A percentile compares a stretch with the other conserved stretches of the same genome.
phyloP scores from a whole-genome alignment of 164 flowering plant genomes.

The Annona cherimola region DNA sequence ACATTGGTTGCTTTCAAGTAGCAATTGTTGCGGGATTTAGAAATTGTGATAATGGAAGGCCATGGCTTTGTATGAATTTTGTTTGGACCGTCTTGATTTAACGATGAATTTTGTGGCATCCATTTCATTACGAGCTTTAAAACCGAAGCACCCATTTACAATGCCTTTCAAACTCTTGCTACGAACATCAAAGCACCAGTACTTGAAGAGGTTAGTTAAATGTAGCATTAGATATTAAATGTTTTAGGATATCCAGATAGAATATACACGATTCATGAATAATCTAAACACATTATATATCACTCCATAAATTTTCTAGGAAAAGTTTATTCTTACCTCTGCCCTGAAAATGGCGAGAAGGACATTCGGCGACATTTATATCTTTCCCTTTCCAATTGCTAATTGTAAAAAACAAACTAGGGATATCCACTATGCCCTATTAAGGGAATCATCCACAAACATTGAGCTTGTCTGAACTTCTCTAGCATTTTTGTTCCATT shows the following conservation, averaged over 20 bases:
- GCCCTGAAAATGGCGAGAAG: slow-evolving; percentile 83
- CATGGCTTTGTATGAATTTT: too few species aligned
- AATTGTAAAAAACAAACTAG: slow-evolving; percentile 88
- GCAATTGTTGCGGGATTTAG: too few species aligned
- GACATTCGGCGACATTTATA: slow-evolving; percentile 78
- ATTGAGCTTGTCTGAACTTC: slow-evolving; percentile 84
- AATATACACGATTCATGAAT: neutral
- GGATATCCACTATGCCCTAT: slow-evolving; percentile 97
- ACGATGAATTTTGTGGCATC: neutral
- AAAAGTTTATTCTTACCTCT: slow-evolving; percentile 40
- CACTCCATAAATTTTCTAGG: neutral
- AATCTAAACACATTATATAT: neutral
- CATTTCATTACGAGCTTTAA: too few species aligned
- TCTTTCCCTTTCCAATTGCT: slow-evolving; percentile 58
- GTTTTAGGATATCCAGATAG: too few species aligned
- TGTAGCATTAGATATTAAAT: too few species aligned
- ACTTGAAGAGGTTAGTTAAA: too few species aligned
- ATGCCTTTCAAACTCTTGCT: too few species aligned
- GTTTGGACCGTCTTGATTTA: too few species aligned
- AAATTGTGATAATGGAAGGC: too few species aligned
- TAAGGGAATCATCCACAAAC: slow-evolving; percentile 97
- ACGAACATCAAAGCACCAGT: too few species aligned
- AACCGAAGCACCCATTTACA: neutral
- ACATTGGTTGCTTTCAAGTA: too few species aligned
- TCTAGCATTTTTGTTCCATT: slow-evolving; percentile 78